phyloP scores from a whole-genome alignment of 192 early-diverging fungal species.

The Globomyces pollinis-pini region DNA sequence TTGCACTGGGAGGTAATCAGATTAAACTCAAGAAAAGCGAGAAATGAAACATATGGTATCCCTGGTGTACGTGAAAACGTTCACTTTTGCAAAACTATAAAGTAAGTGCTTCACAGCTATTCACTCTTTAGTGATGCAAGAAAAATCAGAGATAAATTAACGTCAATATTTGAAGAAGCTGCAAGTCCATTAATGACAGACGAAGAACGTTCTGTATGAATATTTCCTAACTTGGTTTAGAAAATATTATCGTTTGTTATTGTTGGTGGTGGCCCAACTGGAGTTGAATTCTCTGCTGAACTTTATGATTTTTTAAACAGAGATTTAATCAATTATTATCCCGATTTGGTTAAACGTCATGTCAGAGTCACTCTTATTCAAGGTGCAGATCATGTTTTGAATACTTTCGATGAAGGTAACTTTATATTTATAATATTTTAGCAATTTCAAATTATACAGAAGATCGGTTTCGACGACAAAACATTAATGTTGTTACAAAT shows the following conservation, averaged over 20 bases:
- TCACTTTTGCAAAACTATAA: slow-evolving; percentile 53
- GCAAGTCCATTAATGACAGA: slow-evolving; percentile 49
- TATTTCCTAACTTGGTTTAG: background rate
- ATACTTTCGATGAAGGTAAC: slow-evolving; percentile 51
- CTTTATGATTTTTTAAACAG: slow-evolving; percentile 52
- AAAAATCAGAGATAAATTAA: slow-evolving; percentile 46
- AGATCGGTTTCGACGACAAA: slow-evolving; percentile 51
- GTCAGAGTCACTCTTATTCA: slow-evolving; percentile 60
- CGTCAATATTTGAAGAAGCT: slow-evolving; percentile 61
- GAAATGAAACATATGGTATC: slow-evolving; percentile 51
- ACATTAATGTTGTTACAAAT: slow-evolving; percentile 61
- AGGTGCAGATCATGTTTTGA: slow-evolving; percentile 62
- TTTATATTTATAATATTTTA: background rate
- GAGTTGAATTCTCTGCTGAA: slow-evolving; percentile 61
- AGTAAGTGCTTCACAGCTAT: too few relatives aligned
- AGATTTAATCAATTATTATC: slow-evolving; percentile 49
- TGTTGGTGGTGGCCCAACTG: slow-evolving; percentile 65
- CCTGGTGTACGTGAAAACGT: slow-evolving; percentile 59
- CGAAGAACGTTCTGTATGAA: slow-evolving; percentile 41
- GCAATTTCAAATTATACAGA: slow-evolving; percentile 62
- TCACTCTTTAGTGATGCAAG: slow-evolving; percentile 60
- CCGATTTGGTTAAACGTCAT: slow-evolving; percentile 44
- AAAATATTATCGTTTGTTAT: slow-evolving; percentile 62
- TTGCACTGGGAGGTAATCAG: slow-evolving; percentile 47
- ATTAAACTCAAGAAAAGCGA: too few relatives aligned